Evolutionary conservation across 2,329 filamentous ascomycete species (phyloP).

Genomic region (Neocatenulostroma microsporum): DNA sequence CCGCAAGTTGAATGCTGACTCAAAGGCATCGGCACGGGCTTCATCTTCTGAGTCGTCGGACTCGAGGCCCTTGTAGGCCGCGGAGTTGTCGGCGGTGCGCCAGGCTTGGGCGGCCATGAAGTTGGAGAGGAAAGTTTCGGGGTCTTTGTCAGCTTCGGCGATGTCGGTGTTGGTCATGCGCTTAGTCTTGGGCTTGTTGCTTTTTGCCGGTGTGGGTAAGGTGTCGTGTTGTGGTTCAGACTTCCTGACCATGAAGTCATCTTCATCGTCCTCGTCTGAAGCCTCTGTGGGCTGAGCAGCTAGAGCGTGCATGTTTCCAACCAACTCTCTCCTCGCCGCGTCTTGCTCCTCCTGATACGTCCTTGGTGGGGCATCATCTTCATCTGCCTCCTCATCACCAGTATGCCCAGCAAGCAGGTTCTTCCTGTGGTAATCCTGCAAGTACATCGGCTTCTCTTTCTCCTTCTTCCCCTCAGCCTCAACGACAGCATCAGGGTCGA

Average conservation of each 20-base stretch:
- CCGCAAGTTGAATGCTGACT: constrained; percentile 88
- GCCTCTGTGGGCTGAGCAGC: constrained; percentile 43
- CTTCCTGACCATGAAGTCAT: constrained; percentile 69
- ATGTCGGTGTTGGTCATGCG: constrained; percentile 55
- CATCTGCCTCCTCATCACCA: constrained; percentile 53
- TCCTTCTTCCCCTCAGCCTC: constrained; percentile 38
- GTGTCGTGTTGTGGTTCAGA: constrained; percentile 35
- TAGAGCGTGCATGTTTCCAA: constrained; percentile 70
- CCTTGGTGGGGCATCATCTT: constrained; percentile 41
- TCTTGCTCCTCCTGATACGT: constrained; percentile 89
- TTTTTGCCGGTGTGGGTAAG: constrained; percentile 19
- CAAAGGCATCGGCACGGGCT: constrained; percentile 72
- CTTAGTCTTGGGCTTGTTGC: constrained; percentile 23
- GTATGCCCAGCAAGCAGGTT: constrained; percentile 69
- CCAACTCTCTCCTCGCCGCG: constrained; percentile 65
- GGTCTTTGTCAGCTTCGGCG: constrained; percentile 73
- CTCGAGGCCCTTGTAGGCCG: constrained; percentile 71
- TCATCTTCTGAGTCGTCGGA: constrained; percentile 80
- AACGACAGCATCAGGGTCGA: constrained; percentile 33
- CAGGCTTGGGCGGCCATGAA: constrained; percentile 90
- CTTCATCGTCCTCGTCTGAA: constrained; percentile 51
- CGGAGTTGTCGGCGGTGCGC: constrained; percentile 58
- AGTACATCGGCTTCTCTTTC: constrained; percentile 74
- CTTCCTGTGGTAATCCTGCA: constrained; percentile 86
- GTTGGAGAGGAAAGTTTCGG: constrained; percentile 87